Conservation (phyloP, 345 rosid species). For the Murraya koenigii region DNA sequence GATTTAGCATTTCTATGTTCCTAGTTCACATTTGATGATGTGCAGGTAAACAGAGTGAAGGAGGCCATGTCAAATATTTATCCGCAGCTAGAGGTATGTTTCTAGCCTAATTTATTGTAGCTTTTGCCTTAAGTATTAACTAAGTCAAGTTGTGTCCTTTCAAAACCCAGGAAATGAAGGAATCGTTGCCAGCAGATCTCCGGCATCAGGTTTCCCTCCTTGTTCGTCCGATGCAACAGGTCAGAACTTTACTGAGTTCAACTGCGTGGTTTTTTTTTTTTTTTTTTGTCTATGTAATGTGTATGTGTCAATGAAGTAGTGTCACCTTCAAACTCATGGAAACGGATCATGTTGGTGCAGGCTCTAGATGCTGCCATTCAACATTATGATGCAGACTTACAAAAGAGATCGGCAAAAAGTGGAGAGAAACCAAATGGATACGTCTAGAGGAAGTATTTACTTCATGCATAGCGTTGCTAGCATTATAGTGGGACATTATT, state of each 20-base stretch:
- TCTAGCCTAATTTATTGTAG: not conserved
- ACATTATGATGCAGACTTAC: constrained; percentile 37
- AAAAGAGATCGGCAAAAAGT: constrained; percentile 32
- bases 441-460: not conserved
- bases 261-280: not conserved
- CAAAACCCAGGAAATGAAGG: constrained; percentile 66
- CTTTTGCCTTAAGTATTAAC: not conserved
- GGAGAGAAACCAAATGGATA: constrained; percentile 34
- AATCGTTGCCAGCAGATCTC: constrained; percentile 69
- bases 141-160: not conserved
- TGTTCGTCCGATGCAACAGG: constrained; percentile 96
- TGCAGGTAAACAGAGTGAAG: constrained; percentile 80
- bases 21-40: constrained; percentile 9
- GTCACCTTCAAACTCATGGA: not conserved
- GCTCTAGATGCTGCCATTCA: constrained; percentile 42
- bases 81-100: constrained; percentile 75
- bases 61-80: constrained; percentile 84
- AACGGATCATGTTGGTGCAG: constrained; percentile 12
- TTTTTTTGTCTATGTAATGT: no score
- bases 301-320: not conserved
- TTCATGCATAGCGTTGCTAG: not conserved
- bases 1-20: constrained; percentile 8
- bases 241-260: constrained; percentile 21
- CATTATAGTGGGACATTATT: not conserved
- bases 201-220: constrained; percentile 87